Conservation (phyloP, 1,139 yeast species). For the Taphrina confusa region DNA sequence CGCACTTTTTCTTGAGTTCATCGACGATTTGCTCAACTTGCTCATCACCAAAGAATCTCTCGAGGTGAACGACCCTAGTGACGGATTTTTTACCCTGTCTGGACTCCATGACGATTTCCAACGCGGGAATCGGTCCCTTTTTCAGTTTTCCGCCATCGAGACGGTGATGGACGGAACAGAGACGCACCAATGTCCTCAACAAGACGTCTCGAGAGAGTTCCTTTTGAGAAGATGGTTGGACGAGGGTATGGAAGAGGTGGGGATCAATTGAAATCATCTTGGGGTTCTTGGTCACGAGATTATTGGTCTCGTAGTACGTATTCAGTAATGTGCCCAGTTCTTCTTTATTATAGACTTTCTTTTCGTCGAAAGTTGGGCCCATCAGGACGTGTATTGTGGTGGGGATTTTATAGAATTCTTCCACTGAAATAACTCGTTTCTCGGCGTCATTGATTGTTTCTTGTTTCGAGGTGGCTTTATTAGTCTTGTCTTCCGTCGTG, state of each 20-base stretch:
- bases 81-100: constrained; percentile 4
- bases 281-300: constrained; percentile 2
- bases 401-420: constrained; percentile 10
- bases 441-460: not conserved
- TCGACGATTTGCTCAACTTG: constrained; percentile 6
- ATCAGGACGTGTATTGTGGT: not conserved
- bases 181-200: not conserved
- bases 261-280: constrained; percentile 12
- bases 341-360: not conserved
- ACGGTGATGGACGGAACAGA: not conserved
- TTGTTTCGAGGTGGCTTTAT: not conserved
- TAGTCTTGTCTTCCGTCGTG: not conserved
- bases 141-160: not conserved
- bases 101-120: constrained; percentile 2
- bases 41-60: constrained; percentile 1
- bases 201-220: constrained; percentile 12
- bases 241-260: constrained; percentile 3
- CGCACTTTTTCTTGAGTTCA: constrained; percentile 11
- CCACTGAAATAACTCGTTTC: not conserved
- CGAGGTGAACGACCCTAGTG: constrained; percentile 12
- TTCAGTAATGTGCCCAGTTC: not conserved
- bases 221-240: not conserved
- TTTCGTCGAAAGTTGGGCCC: not conserved
- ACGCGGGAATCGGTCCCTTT: constrained; percentile 14
- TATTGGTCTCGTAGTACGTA: not conserved